Evolutionary conservation across 768 basidiomycete genomes (phyloP).

Genomic region (Roridomyces roridus): DNA sequence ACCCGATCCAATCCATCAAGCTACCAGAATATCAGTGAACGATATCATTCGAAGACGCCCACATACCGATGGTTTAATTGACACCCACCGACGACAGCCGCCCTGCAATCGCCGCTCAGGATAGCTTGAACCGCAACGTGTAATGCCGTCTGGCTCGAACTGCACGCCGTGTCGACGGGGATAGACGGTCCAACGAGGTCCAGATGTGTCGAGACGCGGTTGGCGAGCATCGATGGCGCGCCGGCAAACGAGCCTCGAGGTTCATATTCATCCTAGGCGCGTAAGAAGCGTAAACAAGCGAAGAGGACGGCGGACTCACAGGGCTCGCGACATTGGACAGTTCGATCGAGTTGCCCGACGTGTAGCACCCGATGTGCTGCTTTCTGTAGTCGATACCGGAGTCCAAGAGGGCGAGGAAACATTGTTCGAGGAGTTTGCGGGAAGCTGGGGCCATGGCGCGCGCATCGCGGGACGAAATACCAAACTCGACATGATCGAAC

Average conservation of each 20-base stretch:
- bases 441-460: constrained; percentile 35
- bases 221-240: constrained; percentile 32
- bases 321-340: neutral
- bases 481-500: constrained; percentile 43
- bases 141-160: constrained; percentile 40
- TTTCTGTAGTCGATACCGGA: constrained; percentile 50
- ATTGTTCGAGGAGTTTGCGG: constrained; percentile 34
- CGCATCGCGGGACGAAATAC: constrained; percentile 38
- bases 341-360: constrained; percentile 29
- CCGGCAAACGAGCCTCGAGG: constrained; percentile 28
- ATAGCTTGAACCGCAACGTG: constrained; percentile 46
- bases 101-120: constrained; percentile 39
- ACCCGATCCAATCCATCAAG: constrained; percentile 31
- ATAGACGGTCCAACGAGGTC: constrained; percentile 38
- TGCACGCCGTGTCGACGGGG: constrained; percentile 46
- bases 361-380: constrained; percentile 45
- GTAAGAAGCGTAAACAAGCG: neutral
- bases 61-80: constrained; percentile 36
- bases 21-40: constrained; percentile 11
- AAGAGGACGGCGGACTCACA: neutral
- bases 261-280: constrained; percentile 23
- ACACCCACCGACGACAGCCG: constrained; percentile 42
- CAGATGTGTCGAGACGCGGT: constrained; percentile 35
- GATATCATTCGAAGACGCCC: neutral
- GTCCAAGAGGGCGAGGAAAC: constrained; percentile 45